Base-by-base conservation (phyloP, 371 early-diverging fungal species). In the Mucor saturninus region DNA sequence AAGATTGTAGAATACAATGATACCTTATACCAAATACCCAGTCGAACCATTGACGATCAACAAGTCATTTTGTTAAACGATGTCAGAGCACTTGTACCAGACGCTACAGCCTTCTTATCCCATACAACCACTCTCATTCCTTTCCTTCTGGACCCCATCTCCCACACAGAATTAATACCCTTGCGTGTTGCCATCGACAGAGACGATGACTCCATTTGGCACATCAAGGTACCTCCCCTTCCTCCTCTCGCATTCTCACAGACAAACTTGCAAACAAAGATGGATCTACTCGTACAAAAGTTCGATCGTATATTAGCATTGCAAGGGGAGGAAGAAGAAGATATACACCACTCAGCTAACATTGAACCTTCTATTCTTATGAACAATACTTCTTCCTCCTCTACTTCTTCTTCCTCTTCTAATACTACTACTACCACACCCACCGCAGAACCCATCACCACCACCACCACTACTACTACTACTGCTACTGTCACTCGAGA, bases 101-200 rank as follows among this genome's bases (percentile, higher is more conserved):
- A 61, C 31, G 79, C 79, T 7, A 79, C 79, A 10, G 79, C 77
- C 0, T 45, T 79, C 9, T 42, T 75, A 56, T 68, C 73, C 5
- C 61, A 65, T 30, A 69, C 73, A 29, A 79, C 21, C 21, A 21
- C 75, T 43, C 59, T 79, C 14, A 51, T 81, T 14, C 79, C 82
- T 1, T 77, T 81, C 51, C 65, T 62, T 30, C 54, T 70, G 7
- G 77, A 77, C 60, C 67, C 72, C 2, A 50, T 40, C 1, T 61
- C 68, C 1, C 50, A 64, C 30, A 35, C 50, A 2, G 73, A 71
- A 26, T 31, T 77, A 11, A 11, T 61, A 35, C 79, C 82, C 9
- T 69, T 69, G 55, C 68, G 82, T 39, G 59, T 79, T 1, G 37
- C 56, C 13, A 4, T 28, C 64, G 2, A 72, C 68, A 30, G 21